Evolutionary conservation across 2,329 filamentous ascomycete genomes (phyloP), one percentile per base, ranked within the genome.

Genomic region (Colletotrichum sansevieriae): DNA sequence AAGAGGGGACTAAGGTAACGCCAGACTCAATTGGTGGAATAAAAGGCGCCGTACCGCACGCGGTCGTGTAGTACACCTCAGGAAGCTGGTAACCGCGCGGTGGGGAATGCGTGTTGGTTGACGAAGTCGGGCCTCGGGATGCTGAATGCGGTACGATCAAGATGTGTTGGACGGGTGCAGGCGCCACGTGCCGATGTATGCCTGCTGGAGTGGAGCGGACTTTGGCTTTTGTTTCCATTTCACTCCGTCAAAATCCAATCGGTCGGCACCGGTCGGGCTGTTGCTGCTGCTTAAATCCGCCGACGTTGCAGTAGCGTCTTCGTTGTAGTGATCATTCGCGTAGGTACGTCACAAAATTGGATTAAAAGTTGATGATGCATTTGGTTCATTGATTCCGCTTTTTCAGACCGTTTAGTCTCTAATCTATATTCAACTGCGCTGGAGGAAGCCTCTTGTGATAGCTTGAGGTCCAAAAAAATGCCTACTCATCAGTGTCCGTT

Each of bases 381-480:
- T 12, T 47, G 3, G 13, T 47, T 49, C 56, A 65, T 58, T 58
- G 37, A 49, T 56, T 65, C 41, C 60, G 56, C 65, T 57, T n/a
- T 44, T 29, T 33, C 35, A 37, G 29, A 51, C 65, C 39, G 35
- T 56, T 29, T 33, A 41, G 41, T 33, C 22, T 49, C 37, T 55
- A 59, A 20, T 65, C 65, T 65, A 65, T 61, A 55, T 41, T 12
- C 29, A 29, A 18, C 46, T 58, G 61, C 54, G 46, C 65, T 55
- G 47, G 39, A 65, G 35, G 54, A 46, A 54, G 29, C 54, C n/a
- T 33, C 2, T 51, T 25, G 29, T 54, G 29, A 25, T 13, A 9
- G 29, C 29, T 29, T 9, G 29, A 29, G 29, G 29, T 29, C 1
- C 1, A 29, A 29, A 9, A 29, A 29, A 29, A 58, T 20, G 18